A percentile compares a stretch with the other conserved stretches of the same genome.
These are phyloP conservation scores for Lablab purpureus DNA, from an alignment of 306 rosid genomes.

Conservation along the genomic window DNA sequence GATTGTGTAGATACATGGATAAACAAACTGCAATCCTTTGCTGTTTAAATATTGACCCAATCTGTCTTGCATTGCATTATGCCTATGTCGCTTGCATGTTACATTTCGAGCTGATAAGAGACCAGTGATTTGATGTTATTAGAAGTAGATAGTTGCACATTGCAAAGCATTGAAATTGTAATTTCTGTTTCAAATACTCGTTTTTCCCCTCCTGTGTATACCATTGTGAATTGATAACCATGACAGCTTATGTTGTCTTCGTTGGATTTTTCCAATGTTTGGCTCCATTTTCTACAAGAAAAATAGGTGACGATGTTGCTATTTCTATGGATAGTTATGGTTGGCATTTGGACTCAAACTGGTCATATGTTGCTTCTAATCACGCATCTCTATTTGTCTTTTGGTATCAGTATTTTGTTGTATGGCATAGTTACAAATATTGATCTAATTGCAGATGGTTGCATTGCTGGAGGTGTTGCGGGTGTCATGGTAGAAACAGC, in stretches of 20 bases:
- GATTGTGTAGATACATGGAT: slow-evolving; percentile 14
- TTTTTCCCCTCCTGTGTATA: background rate
- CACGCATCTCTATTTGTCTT: slow-evolving; percentile 3
- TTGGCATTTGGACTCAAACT: slow-evolving; percentile 21
- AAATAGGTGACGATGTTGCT: slow-evolving; percentile 1
- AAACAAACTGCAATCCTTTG: background rate
- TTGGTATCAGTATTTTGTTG: background rate
- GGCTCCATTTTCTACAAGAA: slow-evolving; percentile 8
- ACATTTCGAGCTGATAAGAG: background rate
- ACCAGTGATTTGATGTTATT: slow-evolving; percentile 12
- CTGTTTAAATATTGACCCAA: slow-evolving; percentile 4
- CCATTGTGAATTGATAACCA: slow-evolving; percentile 1
- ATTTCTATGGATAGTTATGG: background rate
- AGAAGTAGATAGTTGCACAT: slow-evolving; percentile 6
- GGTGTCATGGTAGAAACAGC: slow-evolving; percentile 92
- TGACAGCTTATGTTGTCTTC: slow-evolving; percentile 5
- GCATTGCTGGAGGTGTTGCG: slow-evolving; percentile 91
- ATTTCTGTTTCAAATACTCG: background rate
- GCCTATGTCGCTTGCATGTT: background rate
- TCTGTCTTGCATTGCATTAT: slow-evolving; percentile 16
- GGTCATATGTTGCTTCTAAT: slow-evolving; percentile 13
- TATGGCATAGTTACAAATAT: slow-evolving; percentile 44
- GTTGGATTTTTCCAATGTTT: slow-evolving; percentile 41
- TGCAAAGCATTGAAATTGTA: background rate
- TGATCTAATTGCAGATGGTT: slow-evolving; percentile 72